These are phyloP conservation scores for Castanopsis chinensis DNA, from an alignment of 306 rosid species.

Conservation along the genomic window DNA sequence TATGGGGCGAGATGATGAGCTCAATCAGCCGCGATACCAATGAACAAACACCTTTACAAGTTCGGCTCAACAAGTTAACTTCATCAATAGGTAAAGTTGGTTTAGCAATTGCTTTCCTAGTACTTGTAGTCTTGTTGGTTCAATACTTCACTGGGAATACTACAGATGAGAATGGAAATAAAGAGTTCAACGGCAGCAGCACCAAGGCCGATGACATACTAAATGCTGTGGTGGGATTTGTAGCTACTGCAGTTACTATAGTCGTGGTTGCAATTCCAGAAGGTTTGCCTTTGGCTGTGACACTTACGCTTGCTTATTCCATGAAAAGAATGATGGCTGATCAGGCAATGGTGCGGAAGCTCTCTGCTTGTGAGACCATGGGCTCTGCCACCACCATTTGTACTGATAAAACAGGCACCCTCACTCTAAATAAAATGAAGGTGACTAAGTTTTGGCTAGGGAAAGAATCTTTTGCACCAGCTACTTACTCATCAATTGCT, in stretches of 20 bases:
- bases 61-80: slow-evolving; percentile 21
- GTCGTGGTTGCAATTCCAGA: slow-evolving; percentile 51
- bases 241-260: slow-evolving; percentile 36
- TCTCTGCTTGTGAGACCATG: slow-evolving; percentile 45
- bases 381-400: slow-evolving; percentile 43
- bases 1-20: slow-evolving; percentile 39
- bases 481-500: too few relatives aligned
- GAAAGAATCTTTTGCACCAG: not conserved
- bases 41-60: slow-evolving; percentile 29
- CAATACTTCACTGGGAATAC: slow-evolving; percentile 27
- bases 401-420: slow-evolving; percentile 44
- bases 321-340: slow-evolving; percentile 54
- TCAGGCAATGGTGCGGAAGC: slow-evolving; percentile 41
- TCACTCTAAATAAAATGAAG: slow-evolving; percentile 39
- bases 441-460: slow-evolving; percentile 38
- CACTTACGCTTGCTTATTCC: slow-evolving; percentile 39
- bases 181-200: slow-evolving; percentile 13
- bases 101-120: slow-evolving; percentile 28
- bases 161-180: slow-evolving; percentile 17
- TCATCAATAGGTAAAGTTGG: slow-evolving; percentile 27
- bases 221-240: slow-evolving; percentile 15
- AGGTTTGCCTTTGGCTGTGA: slow-evolving; percentile 40
- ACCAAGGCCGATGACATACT: slow-evolving; percentile 12
- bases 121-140: slow-evolving; percentile 20
- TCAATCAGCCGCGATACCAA: slow-evolving; percentile 10